Percentiles rank a stretch among this genome's conserved stretches.
Conservation (phyloP, 2,329 filamentous ascomycete species). For the Aspergillus luchuensis region DNA sequence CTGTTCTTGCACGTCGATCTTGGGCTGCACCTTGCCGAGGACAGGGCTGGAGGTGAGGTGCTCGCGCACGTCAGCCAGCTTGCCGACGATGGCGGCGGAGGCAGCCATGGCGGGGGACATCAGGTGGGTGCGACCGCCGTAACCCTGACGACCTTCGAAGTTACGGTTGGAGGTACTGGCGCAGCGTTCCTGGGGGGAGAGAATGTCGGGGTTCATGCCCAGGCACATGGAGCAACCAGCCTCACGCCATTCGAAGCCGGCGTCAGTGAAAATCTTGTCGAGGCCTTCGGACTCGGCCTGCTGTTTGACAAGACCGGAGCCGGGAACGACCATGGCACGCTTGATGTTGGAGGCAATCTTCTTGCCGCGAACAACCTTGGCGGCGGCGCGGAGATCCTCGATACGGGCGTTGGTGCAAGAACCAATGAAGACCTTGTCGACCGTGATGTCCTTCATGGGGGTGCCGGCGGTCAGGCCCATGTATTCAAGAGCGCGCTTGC, state of each 20-base stretch:
- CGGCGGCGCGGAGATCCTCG: slow-evolving; percentile 88
- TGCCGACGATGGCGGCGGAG: slow-evolving; percentile 84
- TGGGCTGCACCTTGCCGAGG: slow-evolving; percentile 55
- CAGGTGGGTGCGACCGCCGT: slow-evolving; percentile 85
- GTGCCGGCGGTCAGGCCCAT: slow-evolving; percentile 90
- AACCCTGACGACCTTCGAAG: slow-evolving; percentile 95
- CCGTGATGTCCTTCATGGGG: slow-evolving; percentile 82
- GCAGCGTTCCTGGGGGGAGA: slow-evolving; percentile 88
- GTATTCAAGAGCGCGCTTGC: slow-evolving; percentile 83
- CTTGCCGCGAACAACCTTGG: slow-evolving; percentile 80
- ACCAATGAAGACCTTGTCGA: slow-evolving; percentile 98
- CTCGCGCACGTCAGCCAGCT: slow-evolving; percentile 87
- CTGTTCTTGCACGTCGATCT: slow-evolving; percentile 60
- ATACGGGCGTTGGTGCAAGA: slow-evolving; percentile 98
- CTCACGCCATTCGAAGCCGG: slow-evolving; percentile 97
- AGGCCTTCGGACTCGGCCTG: slow-evolving; percentile 90
- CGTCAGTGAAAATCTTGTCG: slow-evolving; percentile 86
- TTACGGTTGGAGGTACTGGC: slow-evolving; percentile 96
- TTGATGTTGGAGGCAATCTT: slow-evolving; percentile 87
- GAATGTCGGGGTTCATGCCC: slow-evolving; percentile 98
- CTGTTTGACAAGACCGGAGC: slow-evolving; percentile 89
- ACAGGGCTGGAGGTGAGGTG: slow-evolving; percentile 57
- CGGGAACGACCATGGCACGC: slow-evolving; percentile 93
- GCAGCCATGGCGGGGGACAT: slow-evolving; percentile 98
- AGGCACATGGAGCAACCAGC: slow-evolving; percentile 99